Percentiles rank a stretch among this genome's conserved stretches.
Conservation (phyloP, 495 filamentous ascomycete species). For the Penicillium daleae region DNA sequence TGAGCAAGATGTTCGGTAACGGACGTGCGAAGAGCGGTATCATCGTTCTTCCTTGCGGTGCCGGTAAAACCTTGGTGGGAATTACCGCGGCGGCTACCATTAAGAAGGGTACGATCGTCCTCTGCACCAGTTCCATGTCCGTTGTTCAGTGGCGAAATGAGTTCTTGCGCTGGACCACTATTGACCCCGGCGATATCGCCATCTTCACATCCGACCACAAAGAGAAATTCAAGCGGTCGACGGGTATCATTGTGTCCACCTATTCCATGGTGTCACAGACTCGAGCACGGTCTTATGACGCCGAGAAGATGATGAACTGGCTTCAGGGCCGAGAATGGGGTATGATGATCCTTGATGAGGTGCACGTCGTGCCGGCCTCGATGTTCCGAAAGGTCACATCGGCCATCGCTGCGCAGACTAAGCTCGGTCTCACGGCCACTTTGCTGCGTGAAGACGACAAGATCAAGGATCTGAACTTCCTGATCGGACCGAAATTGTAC, state of each 20-base stretch:
- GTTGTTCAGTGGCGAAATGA: constrained; percentile 96
- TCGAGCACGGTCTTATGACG: constrained; percentile 82
- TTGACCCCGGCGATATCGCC: constrained; percentile 88
- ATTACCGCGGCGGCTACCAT: constrained; percentile 97
- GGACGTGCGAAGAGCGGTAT: constrained; percentile 95
- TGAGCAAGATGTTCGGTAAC: constrained; percentile 99
- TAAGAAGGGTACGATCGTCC: constrained; percentile 91
- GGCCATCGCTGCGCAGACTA: constrained; percentile 89
- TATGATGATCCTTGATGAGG: constrained; percentile 95
- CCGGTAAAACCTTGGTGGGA: constrained; percentile 95
- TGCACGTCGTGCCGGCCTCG: constrained; percentile 95
- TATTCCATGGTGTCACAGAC: constrained; percentile 98
- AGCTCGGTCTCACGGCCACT: constrained; percentile 95
- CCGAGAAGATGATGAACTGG: constrained; percentile 98
- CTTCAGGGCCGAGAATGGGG: constrained; percentile 93
- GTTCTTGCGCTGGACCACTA: constrained; percentile 97
- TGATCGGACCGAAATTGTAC: constrained; percentile 97
- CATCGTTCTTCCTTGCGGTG: constrained; percentile 95
- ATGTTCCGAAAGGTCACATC: constrained; percentile 95
- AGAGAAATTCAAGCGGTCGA: constrained; percentile 82
- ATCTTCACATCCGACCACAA: constrained; percentile 96
- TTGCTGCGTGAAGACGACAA: constrained; percentile 97
- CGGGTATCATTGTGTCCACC: constrained; percentile 94
- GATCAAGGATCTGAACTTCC: constrained; percentile 94
- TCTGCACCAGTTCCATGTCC: constrained; percentile 97